Evolutionary conservation across 345 rosid species (phyloP).

Genomic region (Raphanus raphanistrum): DNA sequence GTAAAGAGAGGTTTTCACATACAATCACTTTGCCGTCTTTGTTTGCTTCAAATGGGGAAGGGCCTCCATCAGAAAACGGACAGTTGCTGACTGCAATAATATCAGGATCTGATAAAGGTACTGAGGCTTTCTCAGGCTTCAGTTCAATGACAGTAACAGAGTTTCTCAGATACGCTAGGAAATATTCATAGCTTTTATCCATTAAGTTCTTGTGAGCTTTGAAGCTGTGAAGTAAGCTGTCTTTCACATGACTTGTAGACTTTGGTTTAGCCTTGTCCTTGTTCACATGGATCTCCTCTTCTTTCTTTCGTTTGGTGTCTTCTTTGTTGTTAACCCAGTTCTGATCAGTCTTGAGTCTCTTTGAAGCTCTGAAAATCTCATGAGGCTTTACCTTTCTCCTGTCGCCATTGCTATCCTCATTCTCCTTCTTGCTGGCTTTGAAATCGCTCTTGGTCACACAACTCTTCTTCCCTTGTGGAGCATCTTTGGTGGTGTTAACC

Average conservation of each 20-base stretch:
- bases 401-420: neutral
- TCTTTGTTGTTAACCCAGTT: slow-evolving; percentile 11
- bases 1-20: slow-evolving; percentile 5
- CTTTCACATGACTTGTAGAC: slow-evolving; percentile 27
- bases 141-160: slow-evolving; percentile 13
- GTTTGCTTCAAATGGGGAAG: slow-evolving; percentile 43
- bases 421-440: neutral
- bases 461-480: neutral
- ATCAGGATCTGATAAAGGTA: slow-evolving; percentile 51
- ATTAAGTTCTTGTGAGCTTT: neutral
- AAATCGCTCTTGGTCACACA: neutral
- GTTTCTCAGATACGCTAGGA: slow-evolving; percentile 21
- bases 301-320: neutral
- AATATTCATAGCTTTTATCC: slow-evolving; percentile 36
- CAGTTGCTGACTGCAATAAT: slow-evolving; percentile 42
- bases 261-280: slow-evolving; percentile 18
- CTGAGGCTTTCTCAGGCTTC: slow-evolving; percentile 34
- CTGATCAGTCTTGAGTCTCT: slow-evolving; percentile 25
- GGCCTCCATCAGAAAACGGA: slow-evolving; percentile 38
- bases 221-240: neutral
- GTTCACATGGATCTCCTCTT: slow-evolving; percentile 21
- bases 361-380: slow-evolving; percentile 7
- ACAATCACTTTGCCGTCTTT: slow-evolving; percentile 34
- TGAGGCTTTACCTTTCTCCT: slow-evolving; percentile 6
- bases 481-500: slow-evolving; percentile 14